Base-by-base conservation (phyloP, 306 rosid genomes). In the Quillaja saponaria region DNA sequence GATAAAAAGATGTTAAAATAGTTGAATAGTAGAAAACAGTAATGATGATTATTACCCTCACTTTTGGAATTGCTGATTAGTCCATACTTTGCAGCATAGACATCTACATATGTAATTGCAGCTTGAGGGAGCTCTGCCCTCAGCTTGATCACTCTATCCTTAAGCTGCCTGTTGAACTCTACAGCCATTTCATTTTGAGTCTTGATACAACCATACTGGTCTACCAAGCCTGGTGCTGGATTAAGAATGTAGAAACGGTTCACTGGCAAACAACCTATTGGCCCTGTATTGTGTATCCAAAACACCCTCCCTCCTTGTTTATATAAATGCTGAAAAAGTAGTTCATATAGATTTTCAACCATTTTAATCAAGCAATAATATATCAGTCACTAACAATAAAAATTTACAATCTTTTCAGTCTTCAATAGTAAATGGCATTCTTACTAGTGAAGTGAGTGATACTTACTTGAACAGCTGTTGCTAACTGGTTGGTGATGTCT, bases 241-340 rank as follows among this genome's bases (percentile, higher is more conserved):
- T 76, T 80, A 12, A 74, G 88, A 56, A 37, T 85, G 86, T 91
- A 88, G 82, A 85, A 88, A 6, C 67, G 80, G 55, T 83, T 73
- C 45, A 91, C 77, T 7, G 97, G 96, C 65, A 88, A 58, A 60
- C 96, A 91, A 13, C 97, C 97, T 64, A 87, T 49, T 0, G 97
- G 97, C n/a, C 90, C 87, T 12, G 96, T 91, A 71, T 88, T 91
- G 83, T 88, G 97, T 65, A 91, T 75, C 97, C 97, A 91, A 53
- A 91, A 91, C 34, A 83, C 12, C 80, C 95, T 82, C 48, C 97
- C 97, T 21, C 91, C 96, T 80, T 72, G 81, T 49, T 79, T 8
- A 45, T 85, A 88, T 49, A 87, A 63, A 64, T 68, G 74, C 97
- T 91, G 78, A 71, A 61, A 69, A 61, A 61, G 18, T 16, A 47